Conservation (phyloP, 176 grass and related monocot genomes). For the Ensete ventricosum region DNA sequence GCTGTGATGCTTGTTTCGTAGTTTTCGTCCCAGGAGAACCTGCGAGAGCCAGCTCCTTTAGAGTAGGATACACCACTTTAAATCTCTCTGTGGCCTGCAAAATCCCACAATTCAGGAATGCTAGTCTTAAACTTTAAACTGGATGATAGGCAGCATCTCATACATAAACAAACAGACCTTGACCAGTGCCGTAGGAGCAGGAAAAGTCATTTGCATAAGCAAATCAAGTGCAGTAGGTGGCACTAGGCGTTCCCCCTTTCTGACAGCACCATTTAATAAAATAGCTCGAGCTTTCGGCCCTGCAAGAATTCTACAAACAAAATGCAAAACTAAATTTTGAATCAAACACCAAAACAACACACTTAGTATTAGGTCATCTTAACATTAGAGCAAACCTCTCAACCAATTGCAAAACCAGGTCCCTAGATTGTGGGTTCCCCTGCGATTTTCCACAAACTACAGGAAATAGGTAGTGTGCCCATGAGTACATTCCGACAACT, state of each 20-base stretch:
- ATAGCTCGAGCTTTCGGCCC: slow-evolving; percentile 59
- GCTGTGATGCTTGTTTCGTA: slow-evolving; percentile 72
- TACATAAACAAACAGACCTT: slow-evolving; percentile 38
- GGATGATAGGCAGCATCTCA: background rate
- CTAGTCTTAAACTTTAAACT: background rate
- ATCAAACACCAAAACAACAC: background rate
- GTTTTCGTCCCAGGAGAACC: slow-evolving; percentile 71
- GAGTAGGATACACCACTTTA: slow-evolving; percentile 55
- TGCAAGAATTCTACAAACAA: slow-evolving; percentile 47
- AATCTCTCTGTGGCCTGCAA: slow-evolving; percentile 80
- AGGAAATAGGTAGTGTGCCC: slow-evolving; percentile 80
- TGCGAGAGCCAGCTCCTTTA: slow-evolving; percentile 77
- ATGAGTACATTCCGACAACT: slow-evolving; percentile 66
- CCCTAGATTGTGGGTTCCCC: slow-evolving; percentile 70
- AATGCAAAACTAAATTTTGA: background rate
- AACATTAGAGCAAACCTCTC: slow-evolving; percentile 44
- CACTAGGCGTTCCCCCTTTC: slow-evolving; percentile 74
- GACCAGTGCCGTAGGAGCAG: slow-evolving; percentile 39
- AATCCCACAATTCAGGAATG: background rate
- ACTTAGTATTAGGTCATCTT: slow-evolving; percentile 15
- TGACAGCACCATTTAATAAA: slow-evolving; percentile 70
- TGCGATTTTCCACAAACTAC: slow-evolving; percentile 57
- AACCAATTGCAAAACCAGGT: slow-evolving; percentile 80
- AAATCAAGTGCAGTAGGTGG: slow-evolving; percentile 65
- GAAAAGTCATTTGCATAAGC: slow-evolving; percentile 66